A percentile compares a stretch with the other conserved stretches of the same genome.
Conservation (phyloP, 257 asterid species). For the Schizonepeta tenuifolia region DNA sequence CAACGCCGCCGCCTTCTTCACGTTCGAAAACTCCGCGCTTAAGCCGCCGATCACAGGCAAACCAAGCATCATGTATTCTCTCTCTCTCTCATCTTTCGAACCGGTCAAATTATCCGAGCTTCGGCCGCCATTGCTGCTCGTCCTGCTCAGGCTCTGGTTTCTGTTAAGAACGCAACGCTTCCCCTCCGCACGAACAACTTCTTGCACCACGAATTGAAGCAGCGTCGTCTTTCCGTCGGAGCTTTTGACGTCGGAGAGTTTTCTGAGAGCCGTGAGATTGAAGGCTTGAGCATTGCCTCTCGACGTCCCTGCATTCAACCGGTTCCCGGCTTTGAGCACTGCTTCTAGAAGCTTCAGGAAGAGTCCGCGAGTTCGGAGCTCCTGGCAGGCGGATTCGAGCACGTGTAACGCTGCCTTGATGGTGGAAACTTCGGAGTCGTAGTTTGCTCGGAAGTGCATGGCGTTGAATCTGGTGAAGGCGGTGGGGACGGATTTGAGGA, state of each 20-base stretch:
- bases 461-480: slow-evolving; percentile 77
- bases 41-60: slow-evolving; percentile 82
- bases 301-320: slow-evolving; percentile 84
- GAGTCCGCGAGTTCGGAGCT: slow-evolving; percentile 74
- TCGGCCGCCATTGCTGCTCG: slow-evolving; percentile 39
- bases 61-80: slow-evolving; percentile 82
- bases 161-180: slow-evolving; percentile 66
- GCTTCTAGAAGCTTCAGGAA: slow-evolving; percentile 94
- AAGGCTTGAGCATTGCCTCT: slow-evolving; percentile 93
- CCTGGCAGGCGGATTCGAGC: slow-evolving; percentile 74
- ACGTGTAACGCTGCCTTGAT: slow-evolving; percentile 54
- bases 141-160: slow-evolving; percentile 56
- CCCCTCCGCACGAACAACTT: slow-evolving; percentile 90
- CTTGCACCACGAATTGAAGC: slow-evolving; percentile 88
- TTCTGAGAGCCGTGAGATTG: slow-evolving; percentile 74
- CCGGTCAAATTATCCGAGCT: slow-evolving; percentile 16
- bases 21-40: slow-evolving; percentile 70
- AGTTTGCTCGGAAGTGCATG: slow-evolving; percentile 70
- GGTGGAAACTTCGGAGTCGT: slow-evolving; percentile 49
- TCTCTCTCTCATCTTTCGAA: slow-evolving; percentile 63
- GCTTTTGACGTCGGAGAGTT: slow-evolving; percentile 85
- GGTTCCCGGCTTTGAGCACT: slow-evolving; percentile 81
- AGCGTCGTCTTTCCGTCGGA: slow-evolving; percentile 85
- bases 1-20: slow-evolving; percentile 67
- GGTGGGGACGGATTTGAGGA: slow-evolving; percentile 79